Evolutionary conservation across 148 eudicot genomes (phyloP), one percentile per base, ranked within the genome.

Genomic region (Simmondsia chinensis): DNA sequence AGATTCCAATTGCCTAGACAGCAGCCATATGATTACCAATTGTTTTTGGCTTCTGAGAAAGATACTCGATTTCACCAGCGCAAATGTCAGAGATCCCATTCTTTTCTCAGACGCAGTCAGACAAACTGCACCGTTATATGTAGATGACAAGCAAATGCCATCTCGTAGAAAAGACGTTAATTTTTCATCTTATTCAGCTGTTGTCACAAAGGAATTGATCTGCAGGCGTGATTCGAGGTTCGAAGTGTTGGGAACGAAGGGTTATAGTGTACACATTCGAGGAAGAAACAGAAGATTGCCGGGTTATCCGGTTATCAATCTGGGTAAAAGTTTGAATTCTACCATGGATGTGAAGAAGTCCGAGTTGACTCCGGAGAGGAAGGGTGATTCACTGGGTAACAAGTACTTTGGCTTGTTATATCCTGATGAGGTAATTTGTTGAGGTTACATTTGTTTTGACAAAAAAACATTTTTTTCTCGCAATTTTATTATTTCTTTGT

Each of bases 1-100:
- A 30, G 99, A 91, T 54, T 86, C 95, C 47, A 91, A 91, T 58
- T 91, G 99, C 54, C 68, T 91, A 63, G 99, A 91, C 60, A 91
- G 99, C 71, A 91, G 99, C 64, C 99, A 91, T 63, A 91, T 85
- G 99, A 86, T 91, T 34, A 85, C 95, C 35, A 79, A 91, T 59
- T 91, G 99, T 52, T 86, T 71, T 57, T 79, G 94, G 95, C 89
- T 91, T 31, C 72, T 91, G 48, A 79, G 56, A 65, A 91, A 79
- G 53, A 76, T 82, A 49, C 61, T 91, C 30, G 87, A 82, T 48
- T 91, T 82, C 60, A 82, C 95, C 2, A 65, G 81, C 50, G 73
- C 26, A 43, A 82, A 75, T 43, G 33, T 66, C 24, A 85, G 65
- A 65, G 95, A 91, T 61, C 73, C 89, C 2, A 50, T 74, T 44